phyloP scores from a whole-genome alignment of 148 eudicot genomes.

The Rhododendron ferrugineum region DNA sequence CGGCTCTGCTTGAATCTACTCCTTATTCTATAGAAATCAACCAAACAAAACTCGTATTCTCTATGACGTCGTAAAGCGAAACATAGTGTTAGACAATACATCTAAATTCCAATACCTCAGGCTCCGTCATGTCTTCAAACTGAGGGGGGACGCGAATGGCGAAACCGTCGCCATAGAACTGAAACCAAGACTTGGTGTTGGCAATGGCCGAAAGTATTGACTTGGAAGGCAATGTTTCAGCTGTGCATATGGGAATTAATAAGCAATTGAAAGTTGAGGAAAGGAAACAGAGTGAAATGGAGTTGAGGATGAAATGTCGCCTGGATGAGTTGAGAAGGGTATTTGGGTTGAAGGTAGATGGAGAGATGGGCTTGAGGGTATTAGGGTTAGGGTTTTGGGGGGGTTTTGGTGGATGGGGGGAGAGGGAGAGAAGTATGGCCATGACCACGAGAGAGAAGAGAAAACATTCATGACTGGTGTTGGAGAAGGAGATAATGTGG shows the following conservation, averaged over 20 bases:
- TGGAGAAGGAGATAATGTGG: constrained; percentile 24
- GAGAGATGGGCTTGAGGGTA: not conserved
- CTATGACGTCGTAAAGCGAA: no score
- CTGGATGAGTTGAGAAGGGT: constrained; percentile 8
- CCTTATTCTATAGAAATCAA: not conserved
- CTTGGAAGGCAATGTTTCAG: constrained; percentile 29
- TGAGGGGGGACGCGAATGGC: constrained; percentile 85
- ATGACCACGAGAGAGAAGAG: constrained; percentile 19
- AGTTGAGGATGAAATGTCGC: constrained; percentile 38
- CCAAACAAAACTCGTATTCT: not conserved
- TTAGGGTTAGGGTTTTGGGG: constrained; percentile 18
- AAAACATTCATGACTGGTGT: constrained; percentile 26
- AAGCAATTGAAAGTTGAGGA: constrained; percentile 26
- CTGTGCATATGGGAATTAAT: constrained; percentile 20
- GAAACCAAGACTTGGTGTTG: constrained; percentile 90
- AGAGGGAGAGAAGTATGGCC: constrained; percentile 41
- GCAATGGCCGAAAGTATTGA: constrained; percentile 61
- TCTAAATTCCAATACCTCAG: constrained; percentile 52
- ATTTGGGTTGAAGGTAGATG: constrained; percentile 8
- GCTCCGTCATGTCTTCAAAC: constrained; percentile 70
- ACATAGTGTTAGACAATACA: not conserved
- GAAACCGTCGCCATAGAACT: constrained; percentile 82
- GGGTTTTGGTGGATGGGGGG: constrained; percentile 29
- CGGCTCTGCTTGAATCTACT: not conserved
- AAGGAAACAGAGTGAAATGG: constrained; percentile 31